These are phyloP conservation scores for Pistacia atlantica DNA, from an alignment of 345 rosid species.

Conservation along the genomic window DNA sequence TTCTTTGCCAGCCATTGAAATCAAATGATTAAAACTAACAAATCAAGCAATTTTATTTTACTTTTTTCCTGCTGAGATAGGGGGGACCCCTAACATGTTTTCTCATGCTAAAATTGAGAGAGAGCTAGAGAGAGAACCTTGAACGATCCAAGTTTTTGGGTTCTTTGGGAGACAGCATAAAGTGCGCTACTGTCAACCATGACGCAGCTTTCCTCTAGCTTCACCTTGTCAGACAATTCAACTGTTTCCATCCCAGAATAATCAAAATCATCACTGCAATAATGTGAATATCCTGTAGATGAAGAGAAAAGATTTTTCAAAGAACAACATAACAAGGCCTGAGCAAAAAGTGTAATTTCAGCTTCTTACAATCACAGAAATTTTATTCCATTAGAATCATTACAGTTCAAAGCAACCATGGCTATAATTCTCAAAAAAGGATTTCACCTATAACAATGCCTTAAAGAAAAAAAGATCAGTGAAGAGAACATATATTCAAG, in stretches of 20 bases:
- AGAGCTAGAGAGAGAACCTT: conserved; percentile 49
- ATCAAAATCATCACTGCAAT: conserved; percentile 23
- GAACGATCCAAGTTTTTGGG: conserved; percentile 52
- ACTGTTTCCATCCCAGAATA: conserved; percentile 49
- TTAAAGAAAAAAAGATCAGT: neutral
- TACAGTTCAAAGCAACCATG: neutral
- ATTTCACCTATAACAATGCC: neutral
- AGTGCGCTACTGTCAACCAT: conserved; percentile 44
- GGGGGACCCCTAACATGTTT: neutral
- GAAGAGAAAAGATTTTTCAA: neutral
- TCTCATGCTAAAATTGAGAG: neutral
- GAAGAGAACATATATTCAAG: neutral
- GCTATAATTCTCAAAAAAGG: neutral
- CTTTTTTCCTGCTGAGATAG: neutral
- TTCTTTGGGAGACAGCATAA: conserved; percentile 49
- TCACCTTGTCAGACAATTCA: conserved; percentile 40
- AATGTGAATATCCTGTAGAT: conserved; percentile 36
- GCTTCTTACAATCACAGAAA: neutral
- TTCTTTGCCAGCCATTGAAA: too few species aligned
- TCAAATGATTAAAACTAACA: neutral
- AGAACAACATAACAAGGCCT: neutral
- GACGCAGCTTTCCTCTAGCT: conserved; percentile 47
- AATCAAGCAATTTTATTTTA: neutral
- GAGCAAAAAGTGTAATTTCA: neutral
- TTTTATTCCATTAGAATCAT: neutral